Evolutionary conservation across 345 rosid genomes (phyloP).

Genomic region (Brassica nigra): DNA sequence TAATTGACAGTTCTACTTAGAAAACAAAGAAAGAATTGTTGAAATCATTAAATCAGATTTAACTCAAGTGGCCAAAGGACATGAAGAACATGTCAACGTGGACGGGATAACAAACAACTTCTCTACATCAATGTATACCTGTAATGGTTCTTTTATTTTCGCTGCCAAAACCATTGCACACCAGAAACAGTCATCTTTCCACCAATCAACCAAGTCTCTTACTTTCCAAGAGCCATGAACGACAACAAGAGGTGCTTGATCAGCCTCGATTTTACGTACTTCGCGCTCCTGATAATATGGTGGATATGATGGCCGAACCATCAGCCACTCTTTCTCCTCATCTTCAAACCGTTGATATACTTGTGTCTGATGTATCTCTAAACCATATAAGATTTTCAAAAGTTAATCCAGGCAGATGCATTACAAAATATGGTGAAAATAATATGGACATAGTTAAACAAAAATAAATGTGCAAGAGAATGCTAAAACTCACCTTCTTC

Average conservation of each 20-base stretch:
- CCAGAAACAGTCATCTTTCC: slow-evolving; percentile 10
- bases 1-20: not conserved
- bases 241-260: slow-evolving; percentile 12
- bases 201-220: slow-evolving; percentile 37
- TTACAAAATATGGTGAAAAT: not conserved
- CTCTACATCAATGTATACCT: slow-evolving; percentile 18
- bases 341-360: slow-evolving; percentile 13
- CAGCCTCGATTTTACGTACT: not conserved
- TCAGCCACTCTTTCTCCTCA: not conserved
- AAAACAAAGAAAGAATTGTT: not conserved
- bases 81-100: not conserved
- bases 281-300: slow-evolving; percentile 17
- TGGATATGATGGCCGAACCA: slow-evolving; percentile 35
- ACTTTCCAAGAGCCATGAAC: slow-evolving; percentile 23
- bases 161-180: slow-evolving; percentile 1
- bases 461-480: not conserved
- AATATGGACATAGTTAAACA: not conserved
- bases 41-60: not conserved
- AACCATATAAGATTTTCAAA: not conserved
- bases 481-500: not conserved
- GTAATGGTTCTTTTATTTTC: not conserved
- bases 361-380: slow-evolving; percentile 11
- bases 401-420: not conserved
- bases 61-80: not conserved
- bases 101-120: not conserved